These are phyloP conservation scores for Thraustochytrium sp. DNA, from an alignment of 352 stramenopile genomes.

Conservation along the genomic window DNA sequence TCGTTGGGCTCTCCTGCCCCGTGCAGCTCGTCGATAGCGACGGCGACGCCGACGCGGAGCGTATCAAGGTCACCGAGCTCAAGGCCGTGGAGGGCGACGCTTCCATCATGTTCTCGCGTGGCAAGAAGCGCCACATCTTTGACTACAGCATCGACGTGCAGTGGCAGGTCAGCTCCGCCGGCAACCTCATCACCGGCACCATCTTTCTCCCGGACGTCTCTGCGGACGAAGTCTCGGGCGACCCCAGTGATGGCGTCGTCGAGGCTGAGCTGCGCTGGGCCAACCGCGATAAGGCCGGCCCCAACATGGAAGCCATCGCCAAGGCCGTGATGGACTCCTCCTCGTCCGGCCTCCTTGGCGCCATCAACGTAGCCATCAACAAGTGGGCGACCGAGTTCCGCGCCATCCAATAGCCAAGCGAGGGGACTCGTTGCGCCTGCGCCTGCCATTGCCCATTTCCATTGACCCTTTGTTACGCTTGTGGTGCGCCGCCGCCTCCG, in stretches of 20 bases:
- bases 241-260: constrained; percentile 45
- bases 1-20: constrained; percentile 47
- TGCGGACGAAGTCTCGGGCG: constrained; percentile 76
- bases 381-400: constrained; percentile 11
- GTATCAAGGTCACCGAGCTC: neutral
- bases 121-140: constrained; percentile 77
- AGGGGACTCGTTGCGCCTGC: too few relatives aligned
- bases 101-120: constrained; percentile 74
- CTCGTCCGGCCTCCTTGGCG: neutral
- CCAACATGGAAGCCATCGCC: neutral
- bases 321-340: neutral
- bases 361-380: neutral
- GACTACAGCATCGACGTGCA: constrained; percentile 74
- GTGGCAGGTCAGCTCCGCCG: constrained; percentile 54
- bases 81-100: constrained; percentile 70
- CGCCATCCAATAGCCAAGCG: neutral
- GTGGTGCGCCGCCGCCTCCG: too few relatives aligned
- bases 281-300: constrained; percentile 34
- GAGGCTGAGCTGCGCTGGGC: constrained; percentile 44
- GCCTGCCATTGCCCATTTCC: too few relatives aligned
- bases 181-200: constrained; percentile 56
- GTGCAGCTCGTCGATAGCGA: constrained; percentile 37
- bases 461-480: too few relatives aligned
- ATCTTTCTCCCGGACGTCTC: constrained; percentile 72
- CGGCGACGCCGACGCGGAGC: neutral